phyloP scores from a whole-genome alignment of 257 asterid species.

The Gentiana dahurica region DNA sequence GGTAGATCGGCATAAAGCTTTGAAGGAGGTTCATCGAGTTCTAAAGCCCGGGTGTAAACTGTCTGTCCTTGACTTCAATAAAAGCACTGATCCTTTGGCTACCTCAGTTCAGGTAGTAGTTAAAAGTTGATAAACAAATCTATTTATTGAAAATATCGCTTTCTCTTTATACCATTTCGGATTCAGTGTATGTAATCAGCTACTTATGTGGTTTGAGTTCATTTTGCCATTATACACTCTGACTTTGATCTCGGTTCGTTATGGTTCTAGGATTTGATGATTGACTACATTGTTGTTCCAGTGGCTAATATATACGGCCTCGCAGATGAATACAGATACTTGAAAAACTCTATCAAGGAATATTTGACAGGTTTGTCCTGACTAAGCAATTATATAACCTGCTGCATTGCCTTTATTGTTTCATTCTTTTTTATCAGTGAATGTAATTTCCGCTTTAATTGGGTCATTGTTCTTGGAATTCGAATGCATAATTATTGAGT shows the following conservation, averaged over 20 bases:
- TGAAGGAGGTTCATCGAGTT: slow-evolving; percentile 62
- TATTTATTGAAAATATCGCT: neutral
- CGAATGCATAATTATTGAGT: neutral
- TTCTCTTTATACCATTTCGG: neutral
- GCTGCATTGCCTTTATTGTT: neutral
- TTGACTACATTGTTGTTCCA: slow-evolving; percentile 67
- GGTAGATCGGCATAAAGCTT: slow-evolving; percentile 48
- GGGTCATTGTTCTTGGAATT: neutral
- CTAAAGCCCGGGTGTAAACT: slow-evolving; percentile 62
- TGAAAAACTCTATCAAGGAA: slow-evolving; percentile 70
- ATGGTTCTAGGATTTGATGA: slow-evolving; percentile 57
- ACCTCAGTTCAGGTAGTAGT: slow-evolving; percentile 49
- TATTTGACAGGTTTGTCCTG: slow-evolving; percentile 50
- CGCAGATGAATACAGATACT: slow-evolving; percentile 60
- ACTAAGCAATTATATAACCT: neutral
- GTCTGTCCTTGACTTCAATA: slow-evolving; percentile 80
- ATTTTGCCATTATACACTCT: too few relatives aligned
- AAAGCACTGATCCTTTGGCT: slow-evolving; percentile 39
- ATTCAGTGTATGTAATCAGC: neutral
- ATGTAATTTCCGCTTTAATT: neutral
- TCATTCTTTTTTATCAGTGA: neutral
- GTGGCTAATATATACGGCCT: slow-evolving; percentile 64
- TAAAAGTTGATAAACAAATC: too few relatives aligned
- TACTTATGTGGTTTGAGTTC: too few relatives aligned
- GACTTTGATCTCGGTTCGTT: neutral